These are phyloP conservation scores for Mycena amicta DNA, from an alignment of 768 basidiomycete species.

Conservation along the genomic window DNA sequence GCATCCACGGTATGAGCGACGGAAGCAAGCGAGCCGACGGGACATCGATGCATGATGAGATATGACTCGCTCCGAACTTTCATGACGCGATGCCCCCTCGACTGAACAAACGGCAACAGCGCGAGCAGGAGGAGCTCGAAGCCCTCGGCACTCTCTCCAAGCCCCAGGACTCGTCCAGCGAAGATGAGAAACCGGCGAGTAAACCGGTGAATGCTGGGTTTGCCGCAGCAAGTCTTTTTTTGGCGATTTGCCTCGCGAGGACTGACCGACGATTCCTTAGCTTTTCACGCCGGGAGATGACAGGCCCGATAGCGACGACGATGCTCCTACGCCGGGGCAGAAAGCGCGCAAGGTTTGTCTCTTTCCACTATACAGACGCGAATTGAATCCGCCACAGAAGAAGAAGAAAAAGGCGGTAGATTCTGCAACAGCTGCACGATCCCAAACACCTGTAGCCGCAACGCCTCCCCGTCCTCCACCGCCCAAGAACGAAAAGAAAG, in stretches of 20 bases:
- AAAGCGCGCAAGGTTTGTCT: constrained; percentile 43
- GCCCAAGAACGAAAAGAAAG: constrained; percentile 52
- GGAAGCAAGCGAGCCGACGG: neutral
- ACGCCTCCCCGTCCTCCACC: constrained; percentile 15
- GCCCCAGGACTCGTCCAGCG: constrained; percentile 34
- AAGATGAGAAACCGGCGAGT: constrained; percentile 38
- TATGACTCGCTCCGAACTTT: neutral
- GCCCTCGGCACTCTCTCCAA: constrained; percentile 45
- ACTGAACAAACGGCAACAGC: constrained; percentile 83
- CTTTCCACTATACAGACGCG: too few species aligned
- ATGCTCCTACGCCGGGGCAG: constrained; percentile 28
- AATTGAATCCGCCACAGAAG: constrained; percentile 29
- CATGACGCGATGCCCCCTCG: constrained; percentile 62
- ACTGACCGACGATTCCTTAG: constrained; percentile 34
- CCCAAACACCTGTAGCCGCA: constrained; percentile 10
- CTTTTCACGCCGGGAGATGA: constrained; percentile 41
- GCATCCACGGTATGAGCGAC: too few species aligned
- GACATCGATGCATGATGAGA: neutral
- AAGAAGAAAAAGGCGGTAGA: constrained; percentile 44
- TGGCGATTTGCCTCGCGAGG: neutral
- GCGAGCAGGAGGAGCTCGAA: constrained; percentile 80
- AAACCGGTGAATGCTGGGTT: constrained; percentile 37
- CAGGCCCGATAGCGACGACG: constrained; percentile 30
- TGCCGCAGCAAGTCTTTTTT: constrained; percentile 41
- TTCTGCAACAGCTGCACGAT: constrained; percentile 8